Evolutionary conservation across 2,329 filamentous ascomycete species (phyloP), one percentile per base, ranked within the genome.

Genomic region (Clonostachys chloroleuca): DNA sequence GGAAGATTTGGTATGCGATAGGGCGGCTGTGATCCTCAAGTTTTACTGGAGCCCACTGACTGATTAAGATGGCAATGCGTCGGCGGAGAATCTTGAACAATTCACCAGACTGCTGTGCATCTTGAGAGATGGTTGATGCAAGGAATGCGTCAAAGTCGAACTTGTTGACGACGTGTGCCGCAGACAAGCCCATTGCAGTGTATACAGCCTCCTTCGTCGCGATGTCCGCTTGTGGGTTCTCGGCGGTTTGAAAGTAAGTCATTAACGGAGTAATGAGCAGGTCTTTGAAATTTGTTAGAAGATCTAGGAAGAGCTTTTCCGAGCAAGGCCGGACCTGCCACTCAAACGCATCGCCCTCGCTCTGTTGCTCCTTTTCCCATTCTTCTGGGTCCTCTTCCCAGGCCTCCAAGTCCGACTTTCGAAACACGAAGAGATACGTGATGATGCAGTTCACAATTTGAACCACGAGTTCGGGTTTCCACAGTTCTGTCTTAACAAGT

Each of bases 301-400:
- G 80, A 58, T 96, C 92, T 55, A 96, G 77, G 66, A 97, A 96
- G 13, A 99, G 76, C 65, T 92, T 95, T 66, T 99, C 94, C 0
- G 94, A 86, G 61, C 92, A 97, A 3, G 92, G 89, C 34, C 92
- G 84, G 46, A 97, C 86, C 49, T 92, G 89, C 72, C 92, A 96
- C 59, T 97, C 91, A 78, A 88, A 97, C 2, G 87, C 89, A 55
- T 90, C 88, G 35, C 87, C 84, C 49, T 89, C 82, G 50, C 86
- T 87, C 58, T 95, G 90, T 70, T 96, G 91, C 57, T 86, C 84
- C 53, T 88, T 85, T 64, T 96, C 92, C 92, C 94, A 99, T 46
- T 95, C 91, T 63, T 99, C 90, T 0, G 92, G 90, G 49, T 96
- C 91, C 59, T 95, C 87, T 61, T 95, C 87, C 94, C 94, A 99